These are phyloP conservation scores for Erodium texanum DNA, from an alignment of 441 rosid genomes.

Conservation along the genomic window DNA sequence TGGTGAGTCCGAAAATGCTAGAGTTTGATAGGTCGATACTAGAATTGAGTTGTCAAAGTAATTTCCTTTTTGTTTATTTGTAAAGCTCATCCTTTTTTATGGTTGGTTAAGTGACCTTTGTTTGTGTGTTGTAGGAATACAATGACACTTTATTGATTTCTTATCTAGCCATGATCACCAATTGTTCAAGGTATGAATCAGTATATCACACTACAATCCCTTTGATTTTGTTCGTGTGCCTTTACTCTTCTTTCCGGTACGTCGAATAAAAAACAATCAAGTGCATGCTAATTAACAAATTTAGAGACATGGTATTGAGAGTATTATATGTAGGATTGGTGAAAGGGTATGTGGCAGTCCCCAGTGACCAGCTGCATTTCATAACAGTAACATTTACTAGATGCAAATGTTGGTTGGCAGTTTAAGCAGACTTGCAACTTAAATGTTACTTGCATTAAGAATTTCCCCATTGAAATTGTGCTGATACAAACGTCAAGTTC, in stretches of 20 bases:
- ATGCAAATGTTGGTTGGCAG: no score
- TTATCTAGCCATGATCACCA: conserved; percentile 86
- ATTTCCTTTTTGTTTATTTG: background rate
- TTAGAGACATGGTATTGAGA: background rate
- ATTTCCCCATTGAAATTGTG: no score
- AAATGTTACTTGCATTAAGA: no score
- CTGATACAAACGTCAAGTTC: no score
- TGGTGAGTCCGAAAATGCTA: conserved; percentile 41
- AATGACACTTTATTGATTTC: conserved; percentile 74
- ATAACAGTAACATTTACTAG: no score
- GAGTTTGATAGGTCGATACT: background rate
- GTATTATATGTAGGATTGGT: background rate
- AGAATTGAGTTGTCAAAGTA: background rate
- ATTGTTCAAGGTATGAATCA: conserved; percentile 64
- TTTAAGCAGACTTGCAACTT: no score
- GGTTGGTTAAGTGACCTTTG: no score
- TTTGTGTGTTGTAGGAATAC: conserved; percentile 52
- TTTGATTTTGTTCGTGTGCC: background rate
- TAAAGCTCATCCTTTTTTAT: background rate
- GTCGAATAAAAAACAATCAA: background rate
- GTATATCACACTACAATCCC: background rate
- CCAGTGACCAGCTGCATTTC: no score
- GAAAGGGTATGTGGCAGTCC: no score
- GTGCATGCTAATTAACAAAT: no score
- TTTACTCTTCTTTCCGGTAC: background rate